Percentiles rank a stretch among this genome's conserved stretches.
These are phyloP conservation scores for Striga asiatica DNA, from an alignment of 257 asterid genomes.

Conservation along the genomic window DNA sequence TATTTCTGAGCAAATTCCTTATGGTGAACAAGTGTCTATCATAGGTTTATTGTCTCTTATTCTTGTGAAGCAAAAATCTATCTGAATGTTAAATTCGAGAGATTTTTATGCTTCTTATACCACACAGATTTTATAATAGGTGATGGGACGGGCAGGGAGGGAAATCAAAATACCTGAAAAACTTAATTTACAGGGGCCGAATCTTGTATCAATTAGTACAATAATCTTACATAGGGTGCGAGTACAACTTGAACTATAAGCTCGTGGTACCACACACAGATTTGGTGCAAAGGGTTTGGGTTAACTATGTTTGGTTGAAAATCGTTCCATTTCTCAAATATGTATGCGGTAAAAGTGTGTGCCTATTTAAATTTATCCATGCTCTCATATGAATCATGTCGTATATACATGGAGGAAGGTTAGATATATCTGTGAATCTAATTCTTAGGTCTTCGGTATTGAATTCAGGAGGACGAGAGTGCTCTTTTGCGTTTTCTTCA, in stretches of 20 bases:
- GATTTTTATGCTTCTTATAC: not conserved
- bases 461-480: slow-evolving; percentile 81
- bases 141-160: too few relatives aligned
- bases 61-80: not conserved
- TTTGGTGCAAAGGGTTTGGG: not conserved
- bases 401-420: not conserved
- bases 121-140: too few relatives aligned
- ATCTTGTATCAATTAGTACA: too few relatives aligned
- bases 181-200: too few relatives aligned
- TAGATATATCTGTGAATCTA: slow-evolving; percentile 16
- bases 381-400: not conserved
- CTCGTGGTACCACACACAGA: not conserved
- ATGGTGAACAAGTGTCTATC: too few relatives aligned
- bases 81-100: not conserved
- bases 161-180: too few relatives aligned
- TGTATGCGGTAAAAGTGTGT: not conserved
- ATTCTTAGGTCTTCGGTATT: slow-evolving; percentile 13
- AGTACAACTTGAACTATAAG: too few relatives aligned
- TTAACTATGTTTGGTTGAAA: not conserved
- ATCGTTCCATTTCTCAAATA: not conserved
- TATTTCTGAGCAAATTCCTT: not conserved
- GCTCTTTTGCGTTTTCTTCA: slow-evolving; percentile 89
- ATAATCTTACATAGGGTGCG: too few relatives aligned
- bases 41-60: not conserved
- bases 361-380: not conserved